Base-by-base conservation (phyloP, 169 alveolate genomes). In the Plasmodium cynomolgi region DNA sequence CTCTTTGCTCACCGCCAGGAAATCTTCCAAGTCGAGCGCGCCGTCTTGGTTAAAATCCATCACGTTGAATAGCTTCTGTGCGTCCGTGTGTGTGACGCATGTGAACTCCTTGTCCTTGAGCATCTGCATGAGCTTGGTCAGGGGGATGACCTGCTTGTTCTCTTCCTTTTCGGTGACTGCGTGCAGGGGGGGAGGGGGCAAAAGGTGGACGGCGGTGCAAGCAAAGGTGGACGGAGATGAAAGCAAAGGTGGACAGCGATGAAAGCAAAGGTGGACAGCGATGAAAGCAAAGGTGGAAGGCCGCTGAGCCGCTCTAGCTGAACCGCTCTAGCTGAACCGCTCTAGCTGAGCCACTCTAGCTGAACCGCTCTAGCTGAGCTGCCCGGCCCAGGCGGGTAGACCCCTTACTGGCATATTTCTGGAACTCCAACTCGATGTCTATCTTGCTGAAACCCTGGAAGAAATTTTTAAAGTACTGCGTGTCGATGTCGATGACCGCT, bases 341-440 rank as follows among this genome's bases (percentile, higher is more conserved):
- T n/a, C n/a, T n/a, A n/a, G n/a, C n/a, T n/a, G n/a, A n/a, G n/a
- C n/a, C n/a, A n/a, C n/a, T n/a, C n/a, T n/a, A n/a, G n/a, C n/a
- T n/a, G n/a, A n/a, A n/a, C n/a, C n/a, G n/a, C n/a, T n/a, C n/a
- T n/a, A n/a, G n/a, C n/a, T n/a, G n/a, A n/a, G n/a, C n/a, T n/a
- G n/a, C n/a, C n/a, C n/a, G n/a, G n/a, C n/a, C n/a, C n/a, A n/a
- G n/a, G n/a, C 47, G 11, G 0, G 47, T 23, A 1, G 15, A 2
- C 11, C n/a, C 9, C 93, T 68, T 83, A 95, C 96, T 84, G 20
- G 97, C 96, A 47, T 93, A 92, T 34, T 95, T 93, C 26, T 95
- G 96, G 58, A 95, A 95, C 75, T 95, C 97, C 84, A 95, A 83
- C 73, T 95, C 96, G 17, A 95, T 58, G 83, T 95, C 97, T 15